These are phyloP conservation scores for Coemansia erecta DNA, from an alignment of 192 early-diverging fungal genomes.

Conservation along the genomic window DNA sequence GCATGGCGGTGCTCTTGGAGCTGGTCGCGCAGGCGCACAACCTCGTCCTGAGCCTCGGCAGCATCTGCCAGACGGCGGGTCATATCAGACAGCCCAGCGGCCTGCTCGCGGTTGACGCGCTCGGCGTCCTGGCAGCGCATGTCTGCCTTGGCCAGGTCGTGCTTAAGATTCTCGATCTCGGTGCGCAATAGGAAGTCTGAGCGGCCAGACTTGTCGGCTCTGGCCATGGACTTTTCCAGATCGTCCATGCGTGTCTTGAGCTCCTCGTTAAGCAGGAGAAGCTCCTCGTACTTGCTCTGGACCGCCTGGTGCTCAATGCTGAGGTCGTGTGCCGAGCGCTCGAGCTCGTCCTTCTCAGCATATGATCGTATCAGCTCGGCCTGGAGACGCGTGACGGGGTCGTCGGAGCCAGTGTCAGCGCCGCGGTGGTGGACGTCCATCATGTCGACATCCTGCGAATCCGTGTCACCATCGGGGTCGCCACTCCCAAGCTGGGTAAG, in stretches of 20 bases:
- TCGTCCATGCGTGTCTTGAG: conserved; percentile 72
- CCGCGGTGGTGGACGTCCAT: conserved; percentile 20
- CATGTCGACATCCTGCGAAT: conserved; percentile 42
- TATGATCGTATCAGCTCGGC: conserved; percentile 53
- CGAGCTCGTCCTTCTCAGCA: conserved; percentile 62
- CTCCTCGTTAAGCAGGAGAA: conserved; percentile 70
- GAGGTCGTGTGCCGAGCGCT: conserved; percentile 53
- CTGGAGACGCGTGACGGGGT: conserved; percentile 49
- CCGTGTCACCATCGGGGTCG: conserved; percentile 34
- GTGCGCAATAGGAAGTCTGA: conserved; percentile 79
- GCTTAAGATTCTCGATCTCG: conserved; percentile 84
- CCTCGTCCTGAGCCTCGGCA: conserved; percentile 69
- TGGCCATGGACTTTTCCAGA: conserved; percentile 70
- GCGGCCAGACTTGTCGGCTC: conserved; percentile 71
- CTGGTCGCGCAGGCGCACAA: conserved; percentile 75
- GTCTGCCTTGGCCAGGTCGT: conserved; percentile 83
- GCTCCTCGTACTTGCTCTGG: conserved; percentile 60
- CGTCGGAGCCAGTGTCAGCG: conserved; percentile 24
- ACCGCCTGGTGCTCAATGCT: conserved; percentile 55
- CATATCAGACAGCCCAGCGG: conserved; percentile 63
- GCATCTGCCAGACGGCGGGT: conserved; percentile 60
- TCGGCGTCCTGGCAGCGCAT: conserved; percentile 69
- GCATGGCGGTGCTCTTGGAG: conserved; percentile 87
- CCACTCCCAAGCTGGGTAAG: conserved; percentile 44
- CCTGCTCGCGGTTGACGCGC: conserved; percentile 59